Conservation (phyloP, 108 stramenopile genomes). For the Cyclotella atomus region DNA sequence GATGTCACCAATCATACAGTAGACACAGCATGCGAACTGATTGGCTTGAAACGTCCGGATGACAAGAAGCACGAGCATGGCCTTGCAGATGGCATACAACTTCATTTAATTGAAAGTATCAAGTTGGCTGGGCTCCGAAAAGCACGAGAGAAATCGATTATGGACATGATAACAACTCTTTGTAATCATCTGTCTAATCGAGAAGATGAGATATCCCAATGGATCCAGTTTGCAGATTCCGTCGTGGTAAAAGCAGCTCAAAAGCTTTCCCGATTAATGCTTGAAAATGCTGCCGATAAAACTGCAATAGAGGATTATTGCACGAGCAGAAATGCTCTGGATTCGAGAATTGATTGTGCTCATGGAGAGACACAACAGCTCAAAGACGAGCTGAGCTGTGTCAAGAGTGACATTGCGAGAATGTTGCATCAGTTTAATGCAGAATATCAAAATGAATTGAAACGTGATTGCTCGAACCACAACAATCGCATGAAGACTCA, state of each 20-base stretch:
- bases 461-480: slow-evolving; percentile 7
- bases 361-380: background rate
- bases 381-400: slow-evolving; percentile 7
- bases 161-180: slow-evolving; percentile 33
- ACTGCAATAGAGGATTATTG: slow-evolving; percentile 2
- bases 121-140: slow-evolving; percentile 13
- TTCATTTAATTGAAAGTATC: slow-evolving; percentile 24
- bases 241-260: slow-evolving; percentile 19
- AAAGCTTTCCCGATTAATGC: slow-evolving; percentile 11
- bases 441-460: slow-evolving; percentile 1
- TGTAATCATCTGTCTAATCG: slow-evolving; percentile 30
- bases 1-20: background rate
- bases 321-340: background rate
- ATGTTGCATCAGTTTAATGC: slow-evolving; percentile 1
- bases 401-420: slow-evolving; percentile 1
- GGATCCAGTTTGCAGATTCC: slow-evolving; percentile 33
- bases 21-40: slow-evolving; percentile 1
- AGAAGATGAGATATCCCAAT: slow-evolving; percentile 17
- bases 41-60: background rate
- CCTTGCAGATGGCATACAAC: slow-evolving; percentile 11
- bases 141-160: slow-evolving; percentile 32
- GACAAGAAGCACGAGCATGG: background rate
- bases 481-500: background rate
- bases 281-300: slow-evolving; percentile 4
- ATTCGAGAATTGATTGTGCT: background rate